Evolutionary conservation across 2,329 filamentous ascomycete species (phyloP).

Genomic region (Fusarium sp.): DNA sequence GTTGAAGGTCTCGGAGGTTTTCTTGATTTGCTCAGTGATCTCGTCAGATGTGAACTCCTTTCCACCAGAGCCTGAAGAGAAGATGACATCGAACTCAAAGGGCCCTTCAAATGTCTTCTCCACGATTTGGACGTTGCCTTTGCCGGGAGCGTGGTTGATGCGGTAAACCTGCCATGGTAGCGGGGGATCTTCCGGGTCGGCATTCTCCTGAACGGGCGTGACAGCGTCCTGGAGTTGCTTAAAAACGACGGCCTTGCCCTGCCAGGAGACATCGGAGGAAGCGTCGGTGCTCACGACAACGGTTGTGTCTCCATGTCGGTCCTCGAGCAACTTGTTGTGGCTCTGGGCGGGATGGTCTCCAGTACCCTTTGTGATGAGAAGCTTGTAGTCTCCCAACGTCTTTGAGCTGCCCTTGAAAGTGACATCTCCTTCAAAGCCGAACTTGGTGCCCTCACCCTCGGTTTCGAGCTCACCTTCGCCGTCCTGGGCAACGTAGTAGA

Average conservation of each 20-base stretch:
- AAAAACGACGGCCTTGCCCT: constrained; percentile 78
- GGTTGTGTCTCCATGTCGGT: constrained; percentile 82
- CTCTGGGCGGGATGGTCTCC: constrained; percentile 71
- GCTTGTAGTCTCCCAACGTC: constrained; percentile 83
- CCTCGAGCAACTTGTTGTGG: constrained; percentile 74
- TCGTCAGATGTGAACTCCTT: constrained; percentile 71
- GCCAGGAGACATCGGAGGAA: constrained; percentile 82
- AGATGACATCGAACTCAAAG: constrained; percentile 95
- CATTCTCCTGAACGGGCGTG: constrained; percentile 64
- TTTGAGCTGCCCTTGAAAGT: constrained; percentile 78
- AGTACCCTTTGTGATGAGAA: constrained; percentile 81
- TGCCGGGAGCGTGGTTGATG: constrained; percentile 75
- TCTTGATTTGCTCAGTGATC: constrained; percentile 78
- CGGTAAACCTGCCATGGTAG: constrained; percentile 90
- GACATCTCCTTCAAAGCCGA: constrained; percentile 72
- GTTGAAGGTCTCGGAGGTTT: constrained; percentile 77
- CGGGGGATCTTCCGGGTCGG: constrained; percentile 76
- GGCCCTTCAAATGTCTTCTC: constrained; percentile 92
- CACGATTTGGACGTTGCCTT: constrained; percentile 87
- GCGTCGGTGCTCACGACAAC: constrained; percentile 80
- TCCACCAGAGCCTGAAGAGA: constrained; percentile 81
- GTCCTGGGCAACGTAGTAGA: constrained; percentile 88
- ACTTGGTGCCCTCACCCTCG: constrained; percentile 64
- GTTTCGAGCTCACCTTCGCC: constrained; percentile 77
- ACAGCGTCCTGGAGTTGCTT: constrained; percentile 67